Conservation (phyloP, 1,284 basidiomycete species). For the Tilletia setariae region DNA sequence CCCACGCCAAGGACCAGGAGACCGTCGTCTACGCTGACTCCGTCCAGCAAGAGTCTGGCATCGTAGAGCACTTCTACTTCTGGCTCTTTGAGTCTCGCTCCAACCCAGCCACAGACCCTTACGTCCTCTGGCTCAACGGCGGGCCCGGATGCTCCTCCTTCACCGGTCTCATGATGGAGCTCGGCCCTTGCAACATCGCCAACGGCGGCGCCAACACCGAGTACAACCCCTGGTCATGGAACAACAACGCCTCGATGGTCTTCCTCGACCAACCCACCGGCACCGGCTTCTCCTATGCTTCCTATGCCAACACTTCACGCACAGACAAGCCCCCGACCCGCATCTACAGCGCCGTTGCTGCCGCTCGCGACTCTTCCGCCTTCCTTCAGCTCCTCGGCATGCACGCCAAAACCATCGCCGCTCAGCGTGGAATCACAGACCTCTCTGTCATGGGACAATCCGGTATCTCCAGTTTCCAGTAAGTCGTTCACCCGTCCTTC, state of each 20-base stretch:
- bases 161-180: constrained; percentile 48
- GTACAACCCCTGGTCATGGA: constrained; percentile 47
- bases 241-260: constrained; percentile 47
- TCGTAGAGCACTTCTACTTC: constrained; percentile 54
- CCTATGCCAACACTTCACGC: constrained; percentile 42
- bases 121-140: constrained; percentile 51
- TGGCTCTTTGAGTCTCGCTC: constrained; percentile 51
- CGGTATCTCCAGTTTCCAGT: constrained; percentile 33
- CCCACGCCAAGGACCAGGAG: constrained; percentile 18
- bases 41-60: constrained; percentile 22
- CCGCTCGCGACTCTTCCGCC: constrained; percentile 47
- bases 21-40: background rate
- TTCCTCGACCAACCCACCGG: constrained; percentile 53
- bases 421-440: constrained; percentile 20
- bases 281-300: constrained; percentile 49
- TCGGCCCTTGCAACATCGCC: constrained; percentile 49
- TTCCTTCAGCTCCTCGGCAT: constrained; percentile 49
- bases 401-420: constrained; percentile 27
- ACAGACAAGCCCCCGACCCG: constrained; percentile 40
- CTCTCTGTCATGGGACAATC: constrained; percentile 26
- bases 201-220: constrained; percentile 30
- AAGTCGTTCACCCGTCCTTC: background rate
- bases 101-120: constrained; percentile 43
- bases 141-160: constrained; percentile 22
- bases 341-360: constrained; percentile 36